These are phyloP conservation scores for Tuber indicum DNA, from an alignment of 495 filamentous ascomycete genomes.

Conservation along the genomic window DNA sequence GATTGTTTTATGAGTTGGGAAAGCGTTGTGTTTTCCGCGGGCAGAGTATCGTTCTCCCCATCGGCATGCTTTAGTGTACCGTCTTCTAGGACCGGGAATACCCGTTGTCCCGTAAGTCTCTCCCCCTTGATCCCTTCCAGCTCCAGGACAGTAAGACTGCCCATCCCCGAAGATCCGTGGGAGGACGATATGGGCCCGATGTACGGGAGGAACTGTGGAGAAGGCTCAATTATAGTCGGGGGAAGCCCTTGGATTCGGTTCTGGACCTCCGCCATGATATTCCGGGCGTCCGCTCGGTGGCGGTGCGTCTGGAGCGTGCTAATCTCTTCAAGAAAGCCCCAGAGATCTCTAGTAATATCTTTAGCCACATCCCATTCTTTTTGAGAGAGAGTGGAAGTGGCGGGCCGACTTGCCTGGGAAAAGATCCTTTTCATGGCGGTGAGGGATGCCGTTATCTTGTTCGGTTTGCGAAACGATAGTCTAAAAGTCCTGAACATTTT, in stretches of 20 bases:
- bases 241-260: not conserved
- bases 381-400: not conserved
- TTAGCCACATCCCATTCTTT: not conserved
- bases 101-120: not conserved
- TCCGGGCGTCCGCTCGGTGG: conserved; percentile 12
- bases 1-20: not conserved
- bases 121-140: not conserved
- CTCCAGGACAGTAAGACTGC: not conserved
- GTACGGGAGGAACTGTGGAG: not conserved
- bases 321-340: conserved; percentile 4
- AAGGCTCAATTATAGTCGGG: not conserved
- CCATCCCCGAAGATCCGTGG: not conserved
- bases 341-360: not conserved
- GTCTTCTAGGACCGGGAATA: not conserved
- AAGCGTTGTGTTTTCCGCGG: not conserved
- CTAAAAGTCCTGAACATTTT: not conserved
- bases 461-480: not conserved
- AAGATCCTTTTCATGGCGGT: not conserved
- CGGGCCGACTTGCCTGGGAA: not conserved
- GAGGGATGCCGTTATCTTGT: not conserved
- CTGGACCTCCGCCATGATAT: conserved; percentile 8
- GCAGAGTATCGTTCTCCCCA: not conserved
- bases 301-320: conserved; percentile 1
- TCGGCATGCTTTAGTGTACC: not conserved
- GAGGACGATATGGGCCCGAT: not conserved